Conservation (phyloP, 2,329 filamentous ascomycete genomes). For the Microthyrium microscopicum region DNA sequence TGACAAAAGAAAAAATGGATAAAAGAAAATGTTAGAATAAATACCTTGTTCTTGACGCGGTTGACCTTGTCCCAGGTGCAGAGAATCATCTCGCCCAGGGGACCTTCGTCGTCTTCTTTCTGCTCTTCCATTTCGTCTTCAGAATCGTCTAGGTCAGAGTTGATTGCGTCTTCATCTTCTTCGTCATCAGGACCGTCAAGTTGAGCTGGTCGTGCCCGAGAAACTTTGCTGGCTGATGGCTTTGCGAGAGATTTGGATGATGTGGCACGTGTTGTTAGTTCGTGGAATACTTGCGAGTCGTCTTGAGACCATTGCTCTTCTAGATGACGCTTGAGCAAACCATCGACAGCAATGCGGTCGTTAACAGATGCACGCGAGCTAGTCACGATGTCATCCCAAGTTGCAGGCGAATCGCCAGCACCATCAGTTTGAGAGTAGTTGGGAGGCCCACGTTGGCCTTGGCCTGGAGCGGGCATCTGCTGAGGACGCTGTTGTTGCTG, state of each 20-base stretch:
- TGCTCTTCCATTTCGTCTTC: constrained; percentile 51
- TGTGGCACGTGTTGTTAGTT: constrained; percentile 16
- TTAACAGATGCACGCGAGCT: constrained; percentile 37
- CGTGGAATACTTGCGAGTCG: too few relatives aligned
- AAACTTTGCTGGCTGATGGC: too few relatives aligned
- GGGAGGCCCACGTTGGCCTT: constrained; percentile 10
- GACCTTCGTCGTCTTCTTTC: constrained; percentile 72
- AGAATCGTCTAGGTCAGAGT: constrained; percentile 90
- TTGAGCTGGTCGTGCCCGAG: constrained; percentile 12
- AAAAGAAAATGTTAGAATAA: constrained; percentile 28
- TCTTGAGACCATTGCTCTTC: too few relatives aligned
- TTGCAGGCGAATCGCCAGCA: constrained; percentile 41
- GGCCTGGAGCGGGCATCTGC: constrained; percentile 23
- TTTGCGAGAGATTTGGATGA: background rate
- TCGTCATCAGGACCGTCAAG: constrained; percentile 45
- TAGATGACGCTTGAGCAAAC: constrained; percentile 51
- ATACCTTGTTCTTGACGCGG: constrained; percentile 80
- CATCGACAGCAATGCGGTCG: constrained; percentile 43
- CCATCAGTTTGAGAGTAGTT: constrained; percentile 64
- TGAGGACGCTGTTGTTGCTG: constrained; percentile 20
- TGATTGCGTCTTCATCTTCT: constrained; percentile 87
- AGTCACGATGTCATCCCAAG: constrained; percentile 42
- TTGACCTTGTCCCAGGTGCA: constrained; percentile 99
- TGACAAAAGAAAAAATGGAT: constrained; percentile 8
- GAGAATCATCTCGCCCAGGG: constrained; percentile 79